Evolutionary conservation across 1,139 yeast genomes (phyloP).

Genomic region (Diutina neorugosa): DNA sequence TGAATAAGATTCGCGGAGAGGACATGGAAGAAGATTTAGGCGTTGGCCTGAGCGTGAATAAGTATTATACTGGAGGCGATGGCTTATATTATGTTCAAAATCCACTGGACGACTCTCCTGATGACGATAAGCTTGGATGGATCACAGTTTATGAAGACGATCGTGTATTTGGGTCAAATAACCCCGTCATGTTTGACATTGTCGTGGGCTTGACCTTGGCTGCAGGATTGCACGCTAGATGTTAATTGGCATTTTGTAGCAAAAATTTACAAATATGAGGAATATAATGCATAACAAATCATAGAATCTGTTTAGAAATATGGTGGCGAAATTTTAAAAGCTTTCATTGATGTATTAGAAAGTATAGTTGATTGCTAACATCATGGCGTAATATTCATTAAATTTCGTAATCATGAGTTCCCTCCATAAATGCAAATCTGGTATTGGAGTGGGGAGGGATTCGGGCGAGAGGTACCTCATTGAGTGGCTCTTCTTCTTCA

Average conservation of each 20-base stretch:
- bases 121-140: conserved; percentile 52
- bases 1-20: not conserved
- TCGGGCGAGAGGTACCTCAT: not conserved
- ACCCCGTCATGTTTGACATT: conserved; percentile 40
- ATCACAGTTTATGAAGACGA: conserved; percentile 43
- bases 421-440: not conserved
- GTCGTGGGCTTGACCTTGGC: conserved; percentile 44
- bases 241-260: not conserved
- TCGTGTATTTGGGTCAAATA: conserved; percentile 10
- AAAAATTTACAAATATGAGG: no score
- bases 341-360: no score
- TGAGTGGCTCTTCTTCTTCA: not conserved
- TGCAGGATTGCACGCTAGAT: conserved; percentile 6
- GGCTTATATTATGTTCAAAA: conserved; percentile 32
- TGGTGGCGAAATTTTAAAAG: no score
- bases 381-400: no score
- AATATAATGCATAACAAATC: no score
- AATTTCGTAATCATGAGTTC: not conserved
- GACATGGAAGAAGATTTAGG: conserved; percentile 15
- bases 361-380: not conserved
- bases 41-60: conserved; percentile 19
- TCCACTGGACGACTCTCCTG: conserved; percentile 50
- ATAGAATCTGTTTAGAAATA: no score
- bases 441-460: not conserved
- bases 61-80: conserved; percentile 41